Base-by-base conservation (phyloP, 805 yeast species). In the Barnettozyma californica region DNA sequence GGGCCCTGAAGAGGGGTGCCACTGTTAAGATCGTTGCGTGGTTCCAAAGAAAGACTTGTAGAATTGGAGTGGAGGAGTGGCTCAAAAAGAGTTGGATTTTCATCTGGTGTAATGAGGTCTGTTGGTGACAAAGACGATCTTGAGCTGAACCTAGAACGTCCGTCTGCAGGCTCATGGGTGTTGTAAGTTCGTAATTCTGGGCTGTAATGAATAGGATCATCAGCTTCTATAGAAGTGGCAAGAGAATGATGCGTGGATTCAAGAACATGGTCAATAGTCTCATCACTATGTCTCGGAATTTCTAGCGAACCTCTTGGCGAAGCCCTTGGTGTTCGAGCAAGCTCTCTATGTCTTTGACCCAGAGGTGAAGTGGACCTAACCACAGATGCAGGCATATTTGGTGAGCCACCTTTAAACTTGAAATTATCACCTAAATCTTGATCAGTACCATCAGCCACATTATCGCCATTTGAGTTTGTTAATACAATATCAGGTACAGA, bases 361-460 rank as follows among this genome's bases (percentile, higher is more conserved):
- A 50, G 57, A 13, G 66, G 62, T 23, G 62, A 58, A 13, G 69
- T 64, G 0, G 70, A 64, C 49, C 64, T 61, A 41, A 64, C 51
- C 3, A 69, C 60, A 10, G 70, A 56, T 18, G 58, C 60, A 11
- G 73, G 71, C 57, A 68, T 57, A 39, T 59, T 56, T 14, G 65
- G 57, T 9, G 68, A 64, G 9, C 48, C 48, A 7, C 71, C 74
- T 23, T 56, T 56, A 46, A 68, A 69, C 41, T 53, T 51, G 45
- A 68, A 68, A 2, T 52, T 57, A 25, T 55, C 57, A 5, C 65
- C 65, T 14, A 67, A 55, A 48, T 68, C 71, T 29, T 57, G 64
- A 20, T 61, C 63, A 19, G 45, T 52, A 9, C 49, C 52, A 19
- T 49, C 53, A 3, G 46, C 49, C 7, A 34, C 49, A 14, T 47